Conservation (phyloP, 331 rosid species). For the Spiraea crenata region DNA sequence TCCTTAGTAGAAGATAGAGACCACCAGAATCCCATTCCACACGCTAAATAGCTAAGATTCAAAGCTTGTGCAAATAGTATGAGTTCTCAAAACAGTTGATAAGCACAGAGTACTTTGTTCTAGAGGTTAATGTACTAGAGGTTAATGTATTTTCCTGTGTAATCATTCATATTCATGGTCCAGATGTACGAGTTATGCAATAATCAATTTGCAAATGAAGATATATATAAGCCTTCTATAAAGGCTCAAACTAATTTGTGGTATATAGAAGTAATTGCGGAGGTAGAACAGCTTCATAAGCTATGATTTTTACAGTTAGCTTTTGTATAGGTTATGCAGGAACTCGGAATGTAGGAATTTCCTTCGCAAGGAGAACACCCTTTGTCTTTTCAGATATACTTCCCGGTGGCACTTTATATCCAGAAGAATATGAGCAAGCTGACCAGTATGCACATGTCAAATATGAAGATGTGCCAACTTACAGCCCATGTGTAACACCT, state of each 20-base stretch:
- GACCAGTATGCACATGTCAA: constrained; percentile 38
- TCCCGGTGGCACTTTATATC: constrained; percentile 41
- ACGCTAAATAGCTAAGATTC: not conserved
- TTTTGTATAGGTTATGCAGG: constrained; percentile 37
- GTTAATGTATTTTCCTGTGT: not conserved
- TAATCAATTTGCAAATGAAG: too few relatives aligned
- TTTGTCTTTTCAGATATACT: constrained; percentile 49
- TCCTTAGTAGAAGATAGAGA: constrained; percentile 22
- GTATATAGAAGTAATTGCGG: not conserved
- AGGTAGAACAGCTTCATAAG: constrained; percentile 3
- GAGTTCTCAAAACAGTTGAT: not conserved
- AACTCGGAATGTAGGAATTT: constrained; percentile 33
- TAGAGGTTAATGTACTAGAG: not conserved
- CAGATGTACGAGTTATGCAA: not conserved
- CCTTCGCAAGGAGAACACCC: constrained; percentile 46
- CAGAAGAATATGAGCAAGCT: constrained; percentile 43
- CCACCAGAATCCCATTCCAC: constrained; percentile 14
- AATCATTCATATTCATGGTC: constrained; percentile 4
- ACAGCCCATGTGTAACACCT: constrained; percentile 35
- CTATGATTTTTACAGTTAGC: not conserved
- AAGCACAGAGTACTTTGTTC: not conserved
- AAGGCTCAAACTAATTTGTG: not conserved
- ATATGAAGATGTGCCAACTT: constrained; percentile 46
- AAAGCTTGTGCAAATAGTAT: not conserved
- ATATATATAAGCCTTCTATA: not conserved